Conservation (phyloP, 2,329 filamentous ascomycete genomes). For the Dryadomyces quercus-mongolicae region DNA sequence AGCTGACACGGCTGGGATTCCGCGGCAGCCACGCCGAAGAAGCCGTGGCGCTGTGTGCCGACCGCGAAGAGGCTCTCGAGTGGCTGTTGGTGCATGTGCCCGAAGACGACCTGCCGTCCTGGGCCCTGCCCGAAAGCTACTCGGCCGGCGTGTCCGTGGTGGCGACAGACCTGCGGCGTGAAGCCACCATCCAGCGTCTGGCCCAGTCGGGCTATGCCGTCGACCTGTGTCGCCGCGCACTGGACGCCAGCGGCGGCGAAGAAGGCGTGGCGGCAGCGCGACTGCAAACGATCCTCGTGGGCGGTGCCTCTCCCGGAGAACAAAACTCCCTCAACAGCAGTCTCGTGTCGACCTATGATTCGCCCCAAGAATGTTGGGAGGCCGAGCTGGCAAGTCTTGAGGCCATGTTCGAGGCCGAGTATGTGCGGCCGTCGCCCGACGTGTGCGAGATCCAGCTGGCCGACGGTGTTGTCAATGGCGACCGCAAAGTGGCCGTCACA, state of each 20-base stretch:
- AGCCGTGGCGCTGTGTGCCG: conserved; percentile 76
- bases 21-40: conserved; percentile 83
- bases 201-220: conserved; percentile 72
- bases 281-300: conserved; percentile 60
- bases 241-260: conserved; percentile 57
- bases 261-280: conserved; percentile 67
- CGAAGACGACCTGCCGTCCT: conserved; percentile 87
- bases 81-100: conserved; percentile 96
- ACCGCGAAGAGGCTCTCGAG: conserved; percentile 83
- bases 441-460: conserved; percentile 60
- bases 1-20: conserved; percentile 72
- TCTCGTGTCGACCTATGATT: conserved; percentile 21
- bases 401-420: conserved; percentile 69
- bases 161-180: conserved; percentile 66
- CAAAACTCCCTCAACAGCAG: no score
- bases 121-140: conserved; percentile 87
- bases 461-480: conserved; percentile 37
- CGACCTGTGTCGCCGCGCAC: conserved; percentile 69
- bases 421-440: conserved; percentile 44
- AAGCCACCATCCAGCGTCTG: conserved; percentile 72
- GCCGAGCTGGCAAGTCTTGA: conserved; percentile 77
- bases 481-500: conserved; percentile 31
- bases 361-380: conserved; percentile 58
- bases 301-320: no score
- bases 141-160: conserved; percentile 80